These are phyloP conservation scores for Penicillium dipodomyicola DNA, from an alignment of 495 filamentous ascomycete genomes.

Conservation along the genomic window DNA sequence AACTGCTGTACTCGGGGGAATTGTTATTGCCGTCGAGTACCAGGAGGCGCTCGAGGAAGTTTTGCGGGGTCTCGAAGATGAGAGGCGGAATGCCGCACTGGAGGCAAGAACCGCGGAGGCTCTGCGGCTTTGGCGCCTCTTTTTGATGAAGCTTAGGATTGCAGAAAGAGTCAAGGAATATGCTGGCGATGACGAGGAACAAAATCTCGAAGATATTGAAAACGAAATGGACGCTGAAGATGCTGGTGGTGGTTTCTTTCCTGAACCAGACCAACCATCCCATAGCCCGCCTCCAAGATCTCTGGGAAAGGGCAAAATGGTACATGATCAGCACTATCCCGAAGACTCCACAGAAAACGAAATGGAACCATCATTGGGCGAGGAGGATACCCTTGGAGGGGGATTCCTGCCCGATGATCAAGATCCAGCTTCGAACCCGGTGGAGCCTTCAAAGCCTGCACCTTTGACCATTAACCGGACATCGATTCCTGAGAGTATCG, in stretches of 20 bases:
- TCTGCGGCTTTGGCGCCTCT: constrained; percentile 71
- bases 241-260: constrained; percentile 43
- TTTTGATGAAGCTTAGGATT: constrained; percentile 74
- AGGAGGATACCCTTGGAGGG: constrained; percentile 11
- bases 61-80: constrained; percentile 60
- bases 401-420: constrained; percentile 29
- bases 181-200: constrained; percentile 51
- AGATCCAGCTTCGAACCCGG: neutral
- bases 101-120: constrained; percentile 55
- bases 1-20: constrained; percentile 73
- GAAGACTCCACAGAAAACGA: neutral
- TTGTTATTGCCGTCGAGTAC: constrained; percentile 69
- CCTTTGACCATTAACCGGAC: neutral
- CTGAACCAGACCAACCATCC: constrained; percentile 42
- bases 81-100: constrained; percentile 55
- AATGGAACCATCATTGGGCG: neutral
- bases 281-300: constrained; percentile 13
- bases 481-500: neutral
- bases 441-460: neutral
- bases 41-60: constrained; percentile 69
- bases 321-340: neutral
- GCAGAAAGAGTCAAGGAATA: constrained; percentile 69
- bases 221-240: constrained; percentile 22
- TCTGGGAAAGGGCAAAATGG: neutral
- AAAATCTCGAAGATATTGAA: constrained; percentile 20